These are phyloP conservation scores for Rosa lucieae DNA, from an alignment of 306 rosid species.

Conservation along the genomic window DNA sequence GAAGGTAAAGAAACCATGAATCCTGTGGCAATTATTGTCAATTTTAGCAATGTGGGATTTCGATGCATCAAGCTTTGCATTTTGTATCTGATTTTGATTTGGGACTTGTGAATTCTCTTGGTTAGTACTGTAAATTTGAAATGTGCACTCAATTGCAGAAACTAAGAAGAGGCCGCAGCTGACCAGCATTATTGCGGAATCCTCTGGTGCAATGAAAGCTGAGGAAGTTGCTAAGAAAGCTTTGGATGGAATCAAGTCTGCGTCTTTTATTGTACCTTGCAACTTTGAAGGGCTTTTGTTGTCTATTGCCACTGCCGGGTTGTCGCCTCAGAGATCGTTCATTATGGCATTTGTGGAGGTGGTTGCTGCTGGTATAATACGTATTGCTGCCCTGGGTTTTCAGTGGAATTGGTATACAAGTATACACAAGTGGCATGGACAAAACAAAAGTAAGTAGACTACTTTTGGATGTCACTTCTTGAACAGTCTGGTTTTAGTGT, in stretches of 20 bases:
- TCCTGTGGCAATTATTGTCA: not conserved
- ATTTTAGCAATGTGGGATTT: not conserved
- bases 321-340: conserved; percentile 84
- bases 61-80: not conserved
- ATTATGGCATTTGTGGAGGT: conserved; percentile 84
- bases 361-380: conserved; percentile 48
- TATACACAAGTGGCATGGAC: conserved; percentile 69
- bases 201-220: conserved; percentile 76
- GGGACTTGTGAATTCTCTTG: not conserved
- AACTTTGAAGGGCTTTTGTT: conserved; percentile 71
- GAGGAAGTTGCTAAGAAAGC: conserved; percentile 82
- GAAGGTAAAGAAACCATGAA: conserved; percentile 49
- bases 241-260: conserved; percentile 72
- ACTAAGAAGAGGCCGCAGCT: conserved; percentile 65
- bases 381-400: conserved; percentile 60
- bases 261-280: conserved; percentile 67
- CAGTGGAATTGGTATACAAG: conserved; percentile 81
- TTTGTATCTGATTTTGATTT: not conserved
- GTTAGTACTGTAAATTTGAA: not conserved
- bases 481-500: not conserved
- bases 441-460: conserved; percentile 40
- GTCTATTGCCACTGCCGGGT: conserved; percentile 75
- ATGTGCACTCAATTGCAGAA: conserved; percentile 41
- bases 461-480: not conserved
- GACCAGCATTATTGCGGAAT: conserved; percentile 63